Conservation (phyloP, 2,329 filamentous ascomycete species). For the Monosporascus sp. region DNA sequence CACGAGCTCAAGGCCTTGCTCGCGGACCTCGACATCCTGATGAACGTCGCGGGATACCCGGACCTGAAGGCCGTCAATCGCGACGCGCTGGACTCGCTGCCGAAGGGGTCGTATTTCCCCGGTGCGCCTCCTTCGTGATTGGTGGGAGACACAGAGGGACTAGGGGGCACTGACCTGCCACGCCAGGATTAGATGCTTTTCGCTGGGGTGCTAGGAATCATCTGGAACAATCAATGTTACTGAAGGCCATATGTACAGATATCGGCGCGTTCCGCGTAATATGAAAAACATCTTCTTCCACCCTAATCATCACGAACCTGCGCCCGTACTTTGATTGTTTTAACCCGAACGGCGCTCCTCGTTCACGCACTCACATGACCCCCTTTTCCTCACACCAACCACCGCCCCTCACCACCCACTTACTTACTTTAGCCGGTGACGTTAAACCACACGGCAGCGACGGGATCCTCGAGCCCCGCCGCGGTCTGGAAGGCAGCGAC, state of each 20-base stretch:
- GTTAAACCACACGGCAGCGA: slow-evolving; percentile 31
- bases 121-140: slow-evolving; percentile 5
- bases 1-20: slow-evolving; percentile 59
- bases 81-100: slow-evolving; percentile 35
- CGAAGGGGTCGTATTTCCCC: slow-evolving; percentile 33
- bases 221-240: no score
- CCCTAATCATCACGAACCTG: no score
- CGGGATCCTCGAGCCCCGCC: slow-evolving; percentile 21
- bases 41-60: slow-evolving; percentile 54
- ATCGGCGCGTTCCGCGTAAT: no score
- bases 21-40: slow-evolving; percentile 57
- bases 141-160: not conserved
- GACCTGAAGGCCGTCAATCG: slow-evolving; percentile 47
- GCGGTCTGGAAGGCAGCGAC: slow-evolving; percentile 26
- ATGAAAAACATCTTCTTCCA: no score
- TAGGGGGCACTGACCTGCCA: not conserved
- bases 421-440: slow-evolving; percentile 20
- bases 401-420: no score
- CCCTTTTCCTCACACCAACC: not conserved
- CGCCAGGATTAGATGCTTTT: not conserved
- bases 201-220: not conserved
- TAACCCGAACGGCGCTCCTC: no score
- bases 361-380: no score
- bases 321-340: no score
- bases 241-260: no score